These are phyloP conservation scores for Parathielavia appendiculata DNA, from an alignment of 495 filamentous ascomycete genomes.

Conservation along the genomic window DNA sequence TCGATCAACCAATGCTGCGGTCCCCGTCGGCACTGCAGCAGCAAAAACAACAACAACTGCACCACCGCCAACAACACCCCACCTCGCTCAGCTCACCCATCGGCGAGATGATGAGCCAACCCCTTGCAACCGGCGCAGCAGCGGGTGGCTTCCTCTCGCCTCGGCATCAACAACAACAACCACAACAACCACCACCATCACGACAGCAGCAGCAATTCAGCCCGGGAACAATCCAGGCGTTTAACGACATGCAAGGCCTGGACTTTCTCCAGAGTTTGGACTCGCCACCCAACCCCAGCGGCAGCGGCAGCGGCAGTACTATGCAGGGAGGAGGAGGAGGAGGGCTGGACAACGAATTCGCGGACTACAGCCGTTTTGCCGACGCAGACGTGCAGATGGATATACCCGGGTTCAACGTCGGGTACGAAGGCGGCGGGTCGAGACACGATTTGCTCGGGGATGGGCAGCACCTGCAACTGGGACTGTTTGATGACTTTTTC, in stretches of 20 bases:
- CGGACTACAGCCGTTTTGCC: conserved; percentile 17
- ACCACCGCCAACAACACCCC: background rate
- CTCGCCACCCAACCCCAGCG: background rate
- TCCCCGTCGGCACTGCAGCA: conserved; percentile 7
- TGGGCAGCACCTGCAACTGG: conserved; percentile 72
- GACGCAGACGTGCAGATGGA: conserved; percentile 51
- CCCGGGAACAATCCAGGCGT: conserved; percentile 24
- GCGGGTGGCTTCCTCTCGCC: conserved; percentile 9
- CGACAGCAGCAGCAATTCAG: conserved; percentile 16
- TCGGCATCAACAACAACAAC: conserved; percentile 19
- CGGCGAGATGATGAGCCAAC: conserved; percentile 21
- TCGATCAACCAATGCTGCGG: conserved; percentile 3
- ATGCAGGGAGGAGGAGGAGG: no score
- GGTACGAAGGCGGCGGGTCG: conserved; percentile 62
- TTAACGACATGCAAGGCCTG: conserved; percentile 42
- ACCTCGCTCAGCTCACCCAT: conserved; percentile 23
- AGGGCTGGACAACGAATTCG: background rate
- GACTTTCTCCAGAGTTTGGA: conserved; percentile 41
- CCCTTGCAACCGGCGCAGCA: conserved; percentile 18
- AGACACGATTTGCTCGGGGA: conserved; percentile 73
- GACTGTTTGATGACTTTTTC: conserved; percentile 89
- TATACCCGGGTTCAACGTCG: conserved; percentile 64
- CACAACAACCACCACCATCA: conserved; percentile 21
- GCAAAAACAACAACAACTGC: background rate
- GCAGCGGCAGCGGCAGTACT: background rate